Base-by-base conservation (phyloP, 2,329 filamentous ascomycete species). In the Pestalotiopsis sp. region DNA sequence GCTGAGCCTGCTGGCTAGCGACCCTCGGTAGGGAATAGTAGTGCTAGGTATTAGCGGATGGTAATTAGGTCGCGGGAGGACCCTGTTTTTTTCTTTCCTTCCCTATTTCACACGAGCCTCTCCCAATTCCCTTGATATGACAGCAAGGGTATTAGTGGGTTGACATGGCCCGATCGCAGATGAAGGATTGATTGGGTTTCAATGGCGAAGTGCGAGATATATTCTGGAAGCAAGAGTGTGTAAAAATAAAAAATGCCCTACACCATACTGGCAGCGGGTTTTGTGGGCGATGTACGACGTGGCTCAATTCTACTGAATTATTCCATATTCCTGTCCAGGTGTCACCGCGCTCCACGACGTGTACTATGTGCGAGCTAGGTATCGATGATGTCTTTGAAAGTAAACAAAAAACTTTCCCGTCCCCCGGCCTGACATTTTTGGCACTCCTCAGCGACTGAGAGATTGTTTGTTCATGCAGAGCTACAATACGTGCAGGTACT, bases 401-500 rank as follows among this genome's bases (percentile, higher is more conserved):
- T 67, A 67, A 67, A 67, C 66, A 67, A 62, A 62, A 62, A 62
- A 11, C n/a, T 36, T 36, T 36, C 11, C n/a, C 66, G n/a, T 39
- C 36, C 49, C 31, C 66, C 58, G 45, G 14, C 49, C 20, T 9
- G 38, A 52, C 12, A 9, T 38, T 66, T 58, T 27, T 57, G 11
- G n/a, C 11, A n/a, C 59, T 36, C 4, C 49, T 45, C n/a, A 49
- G 23, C 25, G 23, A 12, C 7, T 2, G 14, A 9, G 64, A 66
- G 60, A 69, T 71, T 70, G 49, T 71, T 68, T 70, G 67, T 72
- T 70, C 70, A 70, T 73, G 69, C 70, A 41, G 67, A 59, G 65
- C 38, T 25, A 52, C 36, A 27, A 13, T 27, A 59, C 23, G 57
- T n/a, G 7, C 57, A 14, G 23, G 27, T 59, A 59, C 27, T 27